Percentiles rank a stretch among this genome's conserved stretches.
Conservation (phyloP, 129 eudicot genomes). For the Glebionis coronaria region DNA sequence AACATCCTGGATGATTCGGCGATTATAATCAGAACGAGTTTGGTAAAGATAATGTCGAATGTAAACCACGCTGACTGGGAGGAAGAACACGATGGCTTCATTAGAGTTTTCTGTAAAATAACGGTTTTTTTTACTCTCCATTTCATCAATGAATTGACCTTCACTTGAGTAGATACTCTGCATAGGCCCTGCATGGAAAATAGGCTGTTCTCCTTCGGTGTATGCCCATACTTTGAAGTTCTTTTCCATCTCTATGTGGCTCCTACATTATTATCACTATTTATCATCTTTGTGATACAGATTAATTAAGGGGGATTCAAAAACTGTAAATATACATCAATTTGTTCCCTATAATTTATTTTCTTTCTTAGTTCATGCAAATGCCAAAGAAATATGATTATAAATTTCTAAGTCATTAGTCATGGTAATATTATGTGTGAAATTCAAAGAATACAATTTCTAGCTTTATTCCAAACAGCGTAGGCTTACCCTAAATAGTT, state of each 20-base stretch:
- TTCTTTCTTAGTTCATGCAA: too few species aligned
- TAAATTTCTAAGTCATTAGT: too few species aligned
- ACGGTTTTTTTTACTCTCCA: conserved; percentile 34
- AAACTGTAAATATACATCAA: too few species aligned
- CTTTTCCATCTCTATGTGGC: conserved; percentile 62
- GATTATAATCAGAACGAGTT: conserved; percentile 34
- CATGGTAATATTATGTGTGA: too few species aligned
- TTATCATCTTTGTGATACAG: neutral
- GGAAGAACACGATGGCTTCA: conserved; percentile 48
- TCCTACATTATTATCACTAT: conserved; percentile 28
- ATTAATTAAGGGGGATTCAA: neutral
- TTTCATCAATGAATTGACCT: conserved; percentile 58
- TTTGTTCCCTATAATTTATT: too few species aligned
- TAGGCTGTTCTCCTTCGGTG: conserved; percentile 64
- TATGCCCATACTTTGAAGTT: conserved; percentile 54
- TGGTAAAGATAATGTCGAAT: conserved; percentile 46
- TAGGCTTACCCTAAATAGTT: too few species aligned
- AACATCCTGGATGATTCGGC: conserved; percentile 41
- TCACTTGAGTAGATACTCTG: conserved; percentile 55
- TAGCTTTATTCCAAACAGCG: too few species aligned
- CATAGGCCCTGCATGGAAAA: conserved; percentile 63
- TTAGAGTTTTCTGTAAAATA: conserved; percentile 37
- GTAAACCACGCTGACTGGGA: conserved; percentile 51
- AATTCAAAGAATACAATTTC: too few species aligned
- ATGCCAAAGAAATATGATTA: too few species aligned